Evolutionary conservation across 768 basidiomycete genomes (phyloP), one percentile per base, ranked within the genome.

Genomic region (Macrocybe gigantea): DNA sequence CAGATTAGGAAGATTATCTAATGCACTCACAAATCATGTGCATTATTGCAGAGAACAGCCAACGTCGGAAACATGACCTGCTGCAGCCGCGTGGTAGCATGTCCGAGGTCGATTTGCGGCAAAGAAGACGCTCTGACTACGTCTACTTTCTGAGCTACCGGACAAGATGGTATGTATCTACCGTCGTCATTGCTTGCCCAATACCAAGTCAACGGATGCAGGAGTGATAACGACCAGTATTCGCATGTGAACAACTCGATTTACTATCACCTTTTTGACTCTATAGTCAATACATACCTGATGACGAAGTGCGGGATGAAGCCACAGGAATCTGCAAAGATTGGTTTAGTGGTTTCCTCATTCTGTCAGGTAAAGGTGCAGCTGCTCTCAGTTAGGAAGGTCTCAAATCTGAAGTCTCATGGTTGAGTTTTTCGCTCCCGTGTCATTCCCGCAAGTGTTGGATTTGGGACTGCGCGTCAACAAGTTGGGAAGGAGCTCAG

Each of bases 211-310:
- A 40, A 31, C 14, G 33, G 30, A 29, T 40, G n/a, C 53, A 91
- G 88, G 88, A 86, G 77, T 55, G 88, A 91, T 72, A 91, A 90
- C 56, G 88, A 91, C 69, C 87, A 89, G 56, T 91, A 91, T 59
- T 74, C 78, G 9, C 88, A 91, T 51, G 69, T 90, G 58, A 90
- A 91, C 66, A 92, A 91, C 63, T 74, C 84, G 0, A 67, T 88
- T 11, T 92, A 89, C 64, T 86, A 88, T 59, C 85, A 86, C 57
- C 72, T 88, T 48, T 87, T 90, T 64, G 89, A 91, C 65, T 87
- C 88, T 5, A 70, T 89, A 57, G 70, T 91, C 63, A 92, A 91
- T 61, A 76, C 83, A 7, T 92, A 88, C 63, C 79, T 90, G 51
- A 81, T 88, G 34, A 67, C 77, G 46, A 67, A 72, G 32, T 90